Evolutionary conservation across 2,329 filamentous ascomycete genomes (phyloP).

Genomic region (Xenosphaeropsis pyriputrescens): DNA sequence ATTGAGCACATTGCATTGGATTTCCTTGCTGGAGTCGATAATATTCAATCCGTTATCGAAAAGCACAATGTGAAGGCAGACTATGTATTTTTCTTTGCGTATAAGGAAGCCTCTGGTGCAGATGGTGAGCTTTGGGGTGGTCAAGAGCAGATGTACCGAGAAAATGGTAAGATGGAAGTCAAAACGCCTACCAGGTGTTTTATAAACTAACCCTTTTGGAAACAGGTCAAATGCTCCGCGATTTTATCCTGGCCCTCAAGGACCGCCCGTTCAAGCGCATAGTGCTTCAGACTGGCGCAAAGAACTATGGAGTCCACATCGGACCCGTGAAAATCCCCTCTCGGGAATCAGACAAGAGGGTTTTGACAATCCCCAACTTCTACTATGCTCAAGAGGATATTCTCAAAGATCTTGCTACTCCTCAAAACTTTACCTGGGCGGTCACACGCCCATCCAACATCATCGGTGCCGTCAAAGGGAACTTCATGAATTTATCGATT

Average conservation of each 20-base stretch:
- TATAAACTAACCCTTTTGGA: too few relatives aligned
- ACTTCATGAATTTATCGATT: slow-evolving; percentile 32
- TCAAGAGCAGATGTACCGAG: too few relatives aligned
- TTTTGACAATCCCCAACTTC: neutral
- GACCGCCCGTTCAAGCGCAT: neutral
- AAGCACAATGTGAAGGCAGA: neutral
- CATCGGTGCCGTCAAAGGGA: slow-evolving; percentile 14
- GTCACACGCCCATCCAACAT: neutral
- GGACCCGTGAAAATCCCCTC: neutral
- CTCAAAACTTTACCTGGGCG: neutral
- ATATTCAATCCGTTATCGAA: neutral
- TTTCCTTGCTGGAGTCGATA: neutral
- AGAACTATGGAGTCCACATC: neutral
- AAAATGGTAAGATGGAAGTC: too few relatives aligned
- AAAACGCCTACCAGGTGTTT: too few relatives aligned
- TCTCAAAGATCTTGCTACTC: too few relatives aligned
- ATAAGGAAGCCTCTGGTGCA: too few relatives aligned
- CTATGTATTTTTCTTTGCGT: neutral
- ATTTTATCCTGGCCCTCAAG: too few relatives aligned
- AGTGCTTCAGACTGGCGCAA: neutral
- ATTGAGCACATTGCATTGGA: neutral
- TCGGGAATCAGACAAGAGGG: neutral
- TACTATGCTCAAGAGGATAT: neutral
- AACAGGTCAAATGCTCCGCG: too few relatives aligned
- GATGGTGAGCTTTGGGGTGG: too few relatives aligned